Evolutionary conservation across 2,329 filamentous ascomycete species (phyloP), one percentile per base, ranked within the genome.

Genomic region (Aureobasidium sp.): DNA sequence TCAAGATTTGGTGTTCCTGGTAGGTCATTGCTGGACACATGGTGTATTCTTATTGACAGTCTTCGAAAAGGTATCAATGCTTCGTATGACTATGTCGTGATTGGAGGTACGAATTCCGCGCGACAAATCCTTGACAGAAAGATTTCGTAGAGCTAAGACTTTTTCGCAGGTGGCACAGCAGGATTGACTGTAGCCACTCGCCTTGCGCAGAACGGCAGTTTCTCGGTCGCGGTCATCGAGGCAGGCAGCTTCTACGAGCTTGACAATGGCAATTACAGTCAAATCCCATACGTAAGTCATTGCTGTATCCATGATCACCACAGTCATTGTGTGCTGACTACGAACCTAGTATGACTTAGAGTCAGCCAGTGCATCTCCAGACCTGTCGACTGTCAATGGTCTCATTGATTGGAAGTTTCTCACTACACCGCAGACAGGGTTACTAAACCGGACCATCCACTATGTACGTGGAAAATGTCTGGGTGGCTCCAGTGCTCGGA

Each of bases 391-490:
- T 32, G 63, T 56, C 12, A 64, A 70, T n/a, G 65, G 68, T 10
- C 47, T 68, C n/a, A 64, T 71, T 17, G 70, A 72, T 48, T 72
- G 70, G 70, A 62, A 62, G 13, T 68, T 69, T 47, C 61, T 67
- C 5, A 72, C 70, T 2, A 61, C 64, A 29, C 70, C 70, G 39
- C 55, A 58, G 29, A 10, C 47, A 2, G 47, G 5, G 17, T 13
- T 27, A 10, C n/a, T 9, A 3, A 50, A 50, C 9, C 47, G 47
- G 0, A 50, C 47, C 1, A 29, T 50, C 3, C 66, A 66, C 37
- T 72, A 71, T 64, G 64, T 66, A 39, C 66, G 68, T 20, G 70
- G 70, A 44, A 70, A 69, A 55, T 65, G 64, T 34, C 61, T 71
- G 2, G 70, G 69, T n/a, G 69, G 71, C 8, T 50, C 47, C 17